These are phyloP conservation scores for Fraxinus ornus DNA, from an alignment of 305 asterid species.

Conservation along the genomic window DNA sequence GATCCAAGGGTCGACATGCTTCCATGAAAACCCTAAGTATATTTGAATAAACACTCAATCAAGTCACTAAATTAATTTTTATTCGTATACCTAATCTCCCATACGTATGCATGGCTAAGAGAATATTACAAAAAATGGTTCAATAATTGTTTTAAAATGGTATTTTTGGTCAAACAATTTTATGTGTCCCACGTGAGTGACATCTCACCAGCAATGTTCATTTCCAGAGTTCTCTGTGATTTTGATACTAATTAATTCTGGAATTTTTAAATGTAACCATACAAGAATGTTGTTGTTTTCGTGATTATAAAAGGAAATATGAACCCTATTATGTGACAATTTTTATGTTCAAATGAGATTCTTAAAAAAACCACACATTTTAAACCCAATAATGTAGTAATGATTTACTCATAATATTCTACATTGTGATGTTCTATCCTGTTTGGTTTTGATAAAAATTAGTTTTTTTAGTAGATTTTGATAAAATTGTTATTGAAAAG, in stretches of 20 bases:
- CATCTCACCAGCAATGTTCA: conserved; percentile 61
- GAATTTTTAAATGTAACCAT: neutral
- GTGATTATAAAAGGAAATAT: neutral
- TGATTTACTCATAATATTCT: too few relatives aligned
- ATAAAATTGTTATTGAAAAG: too few relatives aligned
- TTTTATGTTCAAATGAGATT: neutral
- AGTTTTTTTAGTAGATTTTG: too few relatives aligned
- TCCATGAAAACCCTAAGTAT: conserved; percentile 27
- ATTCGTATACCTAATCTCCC: conserved; percentile 13
- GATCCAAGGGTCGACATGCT: conserved; percentile 25
- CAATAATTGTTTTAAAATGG: conserved; percentile 32
- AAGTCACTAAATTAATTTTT: conserved; percentile 4
- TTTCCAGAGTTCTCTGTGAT: conserved; percentile 21
- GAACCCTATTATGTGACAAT: neutral
- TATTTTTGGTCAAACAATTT: conserved; percentile 37
- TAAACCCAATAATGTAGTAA: neutral
- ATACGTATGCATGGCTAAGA: conserved; percentile 34
- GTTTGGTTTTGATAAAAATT: too few relatives aligned
- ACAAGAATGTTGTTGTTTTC: neutral
- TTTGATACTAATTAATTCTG: conserved; percentile 2
- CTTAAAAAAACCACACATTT: neutral
- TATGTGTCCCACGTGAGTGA: conserved; percentile 72
- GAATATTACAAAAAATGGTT: conserved; percentile 22
- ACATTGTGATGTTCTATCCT: too few relatives aligned
- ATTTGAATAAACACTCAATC: conserved; percentile 29